Base-by-base conservation (phyloP, 495 filamentous ascomycete genomes). In the Penicillium canariense region DNA sequence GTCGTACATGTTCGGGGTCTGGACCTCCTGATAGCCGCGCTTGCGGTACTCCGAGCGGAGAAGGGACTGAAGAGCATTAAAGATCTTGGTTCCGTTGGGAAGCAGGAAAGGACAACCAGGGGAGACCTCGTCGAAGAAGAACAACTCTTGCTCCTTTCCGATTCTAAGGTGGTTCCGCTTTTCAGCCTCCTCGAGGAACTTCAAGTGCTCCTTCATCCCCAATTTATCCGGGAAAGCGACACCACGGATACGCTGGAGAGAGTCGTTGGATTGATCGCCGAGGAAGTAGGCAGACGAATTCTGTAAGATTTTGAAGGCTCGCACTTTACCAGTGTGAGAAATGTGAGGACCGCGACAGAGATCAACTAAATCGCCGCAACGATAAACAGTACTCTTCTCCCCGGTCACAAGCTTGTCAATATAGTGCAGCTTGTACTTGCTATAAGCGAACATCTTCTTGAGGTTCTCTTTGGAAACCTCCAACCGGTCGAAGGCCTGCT, bases 161-260 rank as follows among this genome's bases (percentile, higher is more conserved):
- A 98, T 88, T 70, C 86, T 85, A 28, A 91, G 77, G 58, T 98
- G 94, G 65, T 97, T 92, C 54, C 95, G 85, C 79, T 96, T 96
- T 39, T 93, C 91, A 8, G 94, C 94, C 67, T 97, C 95, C 67
- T 96, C 94, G 7, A 98, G 72, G 68, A 95, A 93, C 55, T 92
- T 90, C 73, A 93, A 83, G 73, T 96, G 88, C 58, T 93, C 91
- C 12, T 84, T 81, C 81, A 97, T 87, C 60, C 78, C 78, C 77
- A 96, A 95, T 81, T 97, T 97, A 67, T 97, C 93, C 0, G 95
- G 95, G 73, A 97, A 98, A 22, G 91, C 95, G 44, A 98, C 85
- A 61, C 93, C 95, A 65, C 96, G 94, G 49, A 98, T 93, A 54
- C 94, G 88, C 69, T 97, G 95, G 26, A 98, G 77, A 7, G 91